Evolutionary conservation across 2,329 filamentous ascomycete genomes (phyloP), one percentile per base, ranked within the genome.

Genomic region (Penicillium sclerotiorum): DNA sequence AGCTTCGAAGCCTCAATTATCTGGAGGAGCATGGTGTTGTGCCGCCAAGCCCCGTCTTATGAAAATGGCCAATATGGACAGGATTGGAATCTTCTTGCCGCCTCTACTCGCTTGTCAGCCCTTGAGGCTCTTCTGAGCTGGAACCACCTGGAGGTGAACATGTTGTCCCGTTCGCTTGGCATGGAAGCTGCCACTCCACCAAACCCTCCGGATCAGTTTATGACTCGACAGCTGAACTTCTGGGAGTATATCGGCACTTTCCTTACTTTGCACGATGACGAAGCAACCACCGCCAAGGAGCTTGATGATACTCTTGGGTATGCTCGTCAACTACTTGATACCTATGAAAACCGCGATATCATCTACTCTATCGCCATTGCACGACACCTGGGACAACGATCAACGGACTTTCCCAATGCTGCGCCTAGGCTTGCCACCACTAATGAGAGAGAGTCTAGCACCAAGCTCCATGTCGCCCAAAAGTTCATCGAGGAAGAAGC

Each of bases 281-380:
- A 80, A 40, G 74, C 80, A 5, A 70, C 71, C 51, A 69, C 63
- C 50, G 74, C 73, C 50, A 83, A 79, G 59, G 77, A 80, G 46
- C 82, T 90, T 28, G 86, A 91, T 45, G 80, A 84, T 21, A 81
- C 83, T 1, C 75, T 96, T 23, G 71, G 71, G 4, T 79, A 80
- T 44, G 82, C 90, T 69, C 85, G 90, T 25, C 80, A 80, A 48
- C 78, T 93, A 18, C 79, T 96, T 11, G 88, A 90, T 59, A 87
- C 87, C 40, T 82, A 87, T 20, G 92, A 96, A 73, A 94, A 93
- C 63, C 85, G 92, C 45, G 91, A 96, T 67, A 87, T 96, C 15
- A 82, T 96, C 49, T 96, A 96, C 72, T 94, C 89, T 0, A 87
- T 96, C 57, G 89, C 89, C 8, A 83, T 95, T 47, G 85, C 88